These are phyloP conservation scores for Aotearoamyces nothofagi DNA, from an alignment of 2,329 filamentous ascomycete genomes.

Conservation along the genomic window DNA sequence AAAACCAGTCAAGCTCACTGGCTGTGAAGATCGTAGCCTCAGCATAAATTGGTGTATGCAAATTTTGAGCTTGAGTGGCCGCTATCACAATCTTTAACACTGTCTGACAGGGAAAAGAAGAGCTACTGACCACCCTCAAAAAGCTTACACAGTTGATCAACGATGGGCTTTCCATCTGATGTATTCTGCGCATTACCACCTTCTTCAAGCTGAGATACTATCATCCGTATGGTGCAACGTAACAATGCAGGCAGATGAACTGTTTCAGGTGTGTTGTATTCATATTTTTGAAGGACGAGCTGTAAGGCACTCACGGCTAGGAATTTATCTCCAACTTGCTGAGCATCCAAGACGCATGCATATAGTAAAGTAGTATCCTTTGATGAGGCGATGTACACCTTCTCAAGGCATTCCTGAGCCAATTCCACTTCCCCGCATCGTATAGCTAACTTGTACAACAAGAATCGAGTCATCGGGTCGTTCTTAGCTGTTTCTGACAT, in stretches of 20 bases:
- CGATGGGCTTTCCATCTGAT: conserved; percentile 3
- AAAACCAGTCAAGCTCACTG: conserved; percentile 70
- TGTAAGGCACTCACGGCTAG: conserved; percentile 45
- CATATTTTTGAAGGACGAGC: conserved; percentile 39
- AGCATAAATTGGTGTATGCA: conserved; percentile 1
- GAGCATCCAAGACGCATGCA: conserved; percentile 66
- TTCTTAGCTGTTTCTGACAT: conserved; percentile 43
- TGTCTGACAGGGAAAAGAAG: neutral
- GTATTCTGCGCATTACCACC: neutral
- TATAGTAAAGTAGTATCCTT: conserved; percentile 53
- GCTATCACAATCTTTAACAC: conserved; percentile 8
- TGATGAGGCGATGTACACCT: conserved; percentile 35
- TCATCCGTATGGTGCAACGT: conserved; percentile 40
- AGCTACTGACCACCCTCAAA: conserved; percentile 30
- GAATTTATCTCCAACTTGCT: conserved; percentile 43
- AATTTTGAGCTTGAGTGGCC: conserved; percentile 20
- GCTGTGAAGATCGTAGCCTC: conserved; percentile 32
- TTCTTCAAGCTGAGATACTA: conserved; percentile 26
- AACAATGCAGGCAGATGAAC: conserved; percentile 49
- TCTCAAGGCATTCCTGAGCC: conserved; percentile 48
- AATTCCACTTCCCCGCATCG: conserved; percentile 37
- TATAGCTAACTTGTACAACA: conserved; percentile 62
- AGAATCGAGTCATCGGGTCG: conserved; percentile 52
- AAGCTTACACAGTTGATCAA: conserved; percentile 36
- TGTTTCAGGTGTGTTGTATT: conserved; percentile 28